Percentiles rank a stretch among this genome's conserved stretches.
phyloP scores from a whole-genome alignment of 768 basidiomycete species.

The Russula emetica region DNA sequence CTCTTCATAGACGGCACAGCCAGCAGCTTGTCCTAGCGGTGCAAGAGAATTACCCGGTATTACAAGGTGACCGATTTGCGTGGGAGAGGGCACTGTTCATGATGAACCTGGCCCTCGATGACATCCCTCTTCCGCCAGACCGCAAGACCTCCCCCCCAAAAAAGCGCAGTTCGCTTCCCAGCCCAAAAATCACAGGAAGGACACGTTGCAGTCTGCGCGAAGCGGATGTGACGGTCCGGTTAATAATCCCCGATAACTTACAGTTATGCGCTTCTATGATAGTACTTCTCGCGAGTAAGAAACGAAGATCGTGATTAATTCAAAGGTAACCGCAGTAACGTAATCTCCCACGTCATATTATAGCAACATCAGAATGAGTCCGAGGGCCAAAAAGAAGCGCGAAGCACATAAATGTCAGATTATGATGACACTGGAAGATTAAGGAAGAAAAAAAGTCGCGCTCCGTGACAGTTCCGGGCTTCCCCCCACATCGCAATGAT shows the following conservation, averaged over 20 bases:
- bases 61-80: slow-evolving; percentile 78
- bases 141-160: slow-evolving; percentile 75
- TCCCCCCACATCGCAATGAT: neutral
- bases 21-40: slow-evolving; percentile 40
- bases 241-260: too few relatives aligned
- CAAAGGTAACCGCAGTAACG: neutral
- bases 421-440: neutral
- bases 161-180: slow-evolving; percentile 69
- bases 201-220: slow-evolving; percentile 61
- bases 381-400: too few relatives aligned
- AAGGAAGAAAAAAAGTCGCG: too few relatives aligned
- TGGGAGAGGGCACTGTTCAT: slow-evolving; percentile 48
- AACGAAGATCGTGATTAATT: slow-evolving; percentile 1
- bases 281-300: neutral
- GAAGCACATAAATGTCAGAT: too few relatives aligned
- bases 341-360: neutral
- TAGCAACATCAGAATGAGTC: neutral
- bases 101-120: slow-evolving; percentile 35
- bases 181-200: slow-evolving; percentile 83
- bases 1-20: slow-evolving; percentile 34
- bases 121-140: slow-evolving; percentile 67
- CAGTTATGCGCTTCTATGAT: too few relatives aligned
- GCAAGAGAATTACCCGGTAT: slow-evolving; percentile 87
- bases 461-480: neutral
- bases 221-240: slow-evolving; percentile 1